These are phyloP conservation scores for Pulveroboletus sp. DNA, from an alignment of 768 basidiomycete genomes.

Conservation along the genomic window DNA sequence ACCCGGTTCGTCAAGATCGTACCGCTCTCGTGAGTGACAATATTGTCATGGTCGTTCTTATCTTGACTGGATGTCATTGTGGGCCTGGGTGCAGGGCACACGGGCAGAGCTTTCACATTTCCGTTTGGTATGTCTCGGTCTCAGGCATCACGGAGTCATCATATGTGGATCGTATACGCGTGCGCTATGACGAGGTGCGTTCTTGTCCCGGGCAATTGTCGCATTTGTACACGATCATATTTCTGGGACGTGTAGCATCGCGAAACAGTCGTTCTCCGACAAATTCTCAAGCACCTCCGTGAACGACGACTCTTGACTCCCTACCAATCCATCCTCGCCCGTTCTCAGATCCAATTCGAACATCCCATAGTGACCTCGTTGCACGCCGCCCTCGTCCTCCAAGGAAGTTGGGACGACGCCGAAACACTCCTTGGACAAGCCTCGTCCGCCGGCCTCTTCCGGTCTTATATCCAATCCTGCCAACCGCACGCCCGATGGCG, in stretches of 20 bases:
- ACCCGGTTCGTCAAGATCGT: constrained; percentile 71
- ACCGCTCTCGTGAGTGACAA: constrained; percentile 60
- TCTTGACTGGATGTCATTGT: background rate
- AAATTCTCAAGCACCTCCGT: constrained; percentile 55
- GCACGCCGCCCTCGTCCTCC: constrained; percentile 59
- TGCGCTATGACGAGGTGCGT: constrained; percentile 61
- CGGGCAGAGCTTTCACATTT: constrained; percentile 68
- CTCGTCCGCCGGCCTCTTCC: constrained; percentile 57
- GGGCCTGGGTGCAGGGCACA: constrained; percentile 48
- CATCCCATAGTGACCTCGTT: constrained; percentile 67
- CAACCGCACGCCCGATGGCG: constrained; percentile 62
- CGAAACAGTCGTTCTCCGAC: constrained; percentile 61
- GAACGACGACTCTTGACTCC: constrained; percentile 69
- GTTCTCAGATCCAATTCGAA: constrained; percentile 38
- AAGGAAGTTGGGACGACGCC: constrained; percentile 58
- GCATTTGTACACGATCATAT: background rate
- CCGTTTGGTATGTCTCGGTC: constrained; percentile 72
- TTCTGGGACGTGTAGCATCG: constrained; percentile 44
- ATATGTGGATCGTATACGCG: constrained; percentile 52
- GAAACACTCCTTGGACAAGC: constrained; percentile 51
- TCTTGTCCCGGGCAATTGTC: too few relatives aligned
- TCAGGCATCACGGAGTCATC: constrained; percentile 53
- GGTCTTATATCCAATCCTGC: constrained; percentile 48
- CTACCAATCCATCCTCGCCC: constrained; percentile 33
- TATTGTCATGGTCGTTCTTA: background rate